Conservation (phyloP, 202 grass and related monocot species). For the Setaria viridis region DNA sequence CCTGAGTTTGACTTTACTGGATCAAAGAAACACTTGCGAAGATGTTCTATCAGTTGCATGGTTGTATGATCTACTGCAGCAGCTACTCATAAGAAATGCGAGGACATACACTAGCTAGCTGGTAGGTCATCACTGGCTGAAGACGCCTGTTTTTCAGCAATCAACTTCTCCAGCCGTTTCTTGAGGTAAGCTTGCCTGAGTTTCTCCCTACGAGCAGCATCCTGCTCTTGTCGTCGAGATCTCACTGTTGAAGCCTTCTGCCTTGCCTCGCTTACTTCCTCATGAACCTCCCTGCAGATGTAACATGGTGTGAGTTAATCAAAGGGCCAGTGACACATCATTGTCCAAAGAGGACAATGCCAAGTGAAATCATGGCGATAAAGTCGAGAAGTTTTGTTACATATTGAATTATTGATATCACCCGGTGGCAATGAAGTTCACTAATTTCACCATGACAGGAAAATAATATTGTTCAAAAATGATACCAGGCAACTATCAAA, state of each 20-base stretch:
- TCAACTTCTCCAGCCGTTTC: constrained; percentile 85
- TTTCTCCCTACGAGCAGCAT: constrained; percentile 84
- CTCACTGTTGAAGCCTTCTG: constrained; percentile 73
- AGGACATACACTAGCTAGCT: constrained; percentile 42
- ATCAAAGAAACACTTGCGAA: neutral
- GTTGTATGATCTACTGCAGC: constrained; percentile 2
- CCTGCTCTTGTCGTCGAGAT: constrained; percentile 80
- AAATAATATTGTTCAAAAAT: neutral
- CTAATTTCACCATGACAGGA: neutral
- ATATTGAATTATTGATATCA: neutral
- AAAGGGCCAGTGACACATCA: constrained; percentile 25
- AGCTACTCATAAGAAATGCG: neutral
- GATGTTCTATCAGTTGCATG: neutral
- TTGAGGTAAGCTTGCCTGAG: constrained; percentile 92
- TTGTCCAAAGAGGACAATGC: neutral
- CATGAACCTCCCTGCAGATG: constrained; percentile 87
- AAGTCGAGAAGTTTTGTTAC: neutral
- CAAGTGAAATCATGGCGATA: neutral
- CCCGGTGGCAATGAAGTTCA: neutral
- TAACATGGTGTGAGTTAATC: constrained; percentile 26
- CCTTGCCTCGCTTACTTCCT: constrained; percentile 85
- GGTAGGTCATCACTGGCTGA: constrained; percentile 44
- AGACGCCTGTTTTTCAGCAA: constrained; percentile 70
- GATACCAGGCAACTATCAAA: constrained; percentile 8
- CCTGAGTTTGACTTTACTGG: constrained; percentile 19